Evolutionary conservation across 208 protist species (phyloP).

Genomic region (Trypanosoma boissoni): DNA sequence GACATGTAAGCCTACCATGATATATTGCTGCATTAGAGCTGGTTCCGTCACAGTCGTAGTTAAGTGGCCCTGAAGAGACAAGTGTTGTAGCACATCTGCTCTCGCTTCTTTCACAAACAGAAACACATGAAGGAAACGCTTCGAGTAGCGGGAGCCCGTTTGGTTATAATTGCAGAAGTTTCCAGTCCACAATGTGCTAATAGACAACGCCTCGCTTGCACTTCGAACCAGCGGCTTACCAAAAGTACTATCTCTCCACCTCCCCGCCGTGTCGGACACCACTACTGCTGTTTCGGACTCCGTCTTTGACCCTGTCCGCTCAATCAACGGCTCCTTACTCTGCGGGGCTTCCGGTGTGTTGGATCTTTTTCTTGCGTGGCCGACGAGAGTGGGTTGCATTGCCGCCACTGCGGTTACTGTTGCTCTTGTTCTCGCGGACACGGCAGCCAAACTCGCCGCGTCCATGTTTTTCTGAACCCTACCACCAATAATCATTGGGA

Average conservation of each 20-base stretch:
- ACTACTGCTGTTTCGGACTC: neutral
- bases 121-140: slow-evolving; percentile 36
- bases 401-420: neutral
- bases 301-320: neutral
- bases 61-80: slow-evolving; percentile 56
- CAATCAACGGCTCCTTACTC: neutral
- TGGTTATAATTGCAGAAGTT: neutral
- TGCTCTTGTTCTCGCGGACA: neutral
- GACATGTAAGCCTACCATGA: slow-evolving; percentile 32
- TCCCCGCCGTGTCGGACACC: neutral
- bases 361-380: neutral
- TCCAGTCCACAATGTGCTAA: slow-evolving; percentile 8
- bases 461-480: neutral
- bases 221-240: neutral
- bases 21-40: slow-evolving; percentile 48
- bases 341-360: neutral
- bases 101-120: slow-evolving; percentile 41
- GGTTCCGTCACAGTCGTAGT: slow-evolving; percentile 42
- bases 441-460: neutral
- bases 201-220: slow-evolving; percentile 8
- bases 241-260: slow-evolving; percentile 10
- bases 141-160: neutral
- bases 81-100: slow-evolving; percentile 38
- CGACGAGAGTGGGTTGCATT: neutral
- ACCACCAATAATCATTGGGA: neutral